These are phyloP conservation scores for Fusarium metavorans DNA, from an alignment of 2,329 filamentous ascomycete species.

Conservation along the genomic window DNA sequence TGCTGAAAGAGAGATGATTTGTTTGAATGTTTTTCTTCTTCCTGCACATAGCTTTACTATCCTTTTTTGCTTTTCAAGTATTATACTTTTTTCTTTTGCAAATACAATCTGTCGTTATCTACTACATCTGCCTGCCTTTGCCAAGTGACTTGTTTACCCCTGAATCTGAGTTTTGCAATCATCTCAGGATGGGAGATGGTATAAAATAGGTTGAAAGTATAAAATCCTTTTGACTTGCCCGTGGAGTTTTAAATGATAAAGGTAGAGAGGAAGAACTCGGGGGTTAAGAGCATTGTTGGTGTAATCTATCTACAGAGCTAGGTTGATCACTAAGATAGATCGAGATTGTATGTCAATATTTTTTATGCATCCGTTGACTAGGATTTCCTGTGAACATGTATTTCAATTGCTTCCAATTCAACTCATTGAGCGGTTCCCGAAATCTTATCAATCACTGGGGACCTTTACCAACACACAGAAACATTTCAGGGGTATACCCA, in stretches of 20 bases:
- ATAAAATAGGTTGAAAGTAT: background rate
- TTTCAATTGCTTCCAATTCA: too few species aligned
- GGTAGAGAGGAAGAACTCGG: too few species aligned
- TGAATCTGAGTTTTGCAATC: background rate
- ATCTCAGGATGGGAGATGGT: background rate
- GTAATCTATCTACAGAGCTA: background rate
- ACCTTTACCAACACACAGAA: background rate
- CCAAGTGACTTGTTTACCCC: background rate
- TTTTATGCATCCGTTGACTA: background rate
- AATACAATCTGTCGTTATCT: slow-evolving; percentile 35
- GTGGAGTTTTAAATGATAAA: background rate
- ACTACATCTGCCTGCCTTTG: background rate
- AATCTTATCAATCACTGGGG: background rate
- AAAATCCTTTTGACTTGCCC: background rate
- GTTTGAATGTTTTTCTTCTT: slow-evolving; percentile 26
- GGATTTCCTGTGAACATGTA: background rate
- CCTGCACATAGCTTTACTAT: slow-evolving; percentile 18
- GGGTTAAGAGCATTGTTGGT: background rate
- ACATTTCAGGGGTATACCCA: background rate
- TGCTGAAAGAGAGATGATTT: slow-evolving; percentile 14
- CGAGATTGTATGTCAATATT: too few species aligned
- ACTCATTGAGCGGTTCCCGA: background rate
- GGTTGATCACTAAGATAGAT: background rate
- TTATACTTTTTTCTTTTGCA: slow-evolving; percentile 21
- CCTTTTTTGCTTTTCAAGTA: slow-evolving; percentile 22